Base-by-base conservation (phyloP, 2,329 filamentous ascomycete genomes). In the Aureobasidium subglaciale region DNA sequence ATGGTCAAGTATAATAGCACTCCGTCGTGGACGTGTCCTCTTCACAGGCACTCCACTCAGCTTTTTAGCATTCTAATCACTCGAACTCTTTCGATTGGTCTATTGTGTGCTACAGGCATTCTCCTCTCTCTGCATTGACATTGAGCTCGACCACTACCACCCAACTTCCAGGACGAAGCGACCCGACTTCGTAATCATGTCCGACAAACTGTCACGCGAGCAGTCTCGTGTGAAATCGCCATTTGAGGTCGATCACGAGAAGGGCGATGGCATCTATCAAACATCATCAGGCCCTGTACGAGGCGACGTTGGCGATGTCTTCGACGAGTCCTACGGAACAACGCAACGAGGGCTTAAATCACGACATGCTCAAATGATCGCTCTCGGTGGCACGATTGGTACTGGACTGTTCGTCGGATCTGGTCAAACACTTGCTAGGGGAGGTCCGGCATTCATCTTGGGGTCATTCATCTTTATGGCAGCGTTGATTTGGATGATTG, bases 371-470 rank as follows among this genome's bases (percentile, higher is more conserved):
- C 68, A 70, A 45, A 70, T 65, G 64, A 65, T 66, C 45, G 66
- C 67, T 13, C 55, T 70, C 20, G 67, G 66, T 18, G 67, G 66
- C 16, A 64, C 63, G 0, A 65, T 71, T 41, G 60, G 61, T 27
- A 50, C 46, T 20, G 46, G 46, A 20, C n/a, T 50, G 10, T 73
- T 73, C 59, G 68, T 73, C 18, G 69, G 71, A 9, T 63, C 62
- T 22, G 71, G 71, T 20, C 65, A 69, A 43, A 68, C 68, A 7
- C 63, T 72, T 11, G 63, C 65, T n/a, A 61, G 62, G 16, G 70
- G 64, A 15, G 66, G 74, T 10, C 71, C 74, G 11, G 65, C 69
- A 11, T 73, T 73, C 57, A 68, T 74, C n/a, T 63, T 79, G 43
- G 62, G 69, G 45, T 66, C 70, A 58, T 72, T 70, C 61, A 59